Evolutionary conservation across 768 basidiomycete genomes (phyloP), one percentile per base, ranked within the genome.

Genomic region (Rhizopogon salebrosus): DNA sequence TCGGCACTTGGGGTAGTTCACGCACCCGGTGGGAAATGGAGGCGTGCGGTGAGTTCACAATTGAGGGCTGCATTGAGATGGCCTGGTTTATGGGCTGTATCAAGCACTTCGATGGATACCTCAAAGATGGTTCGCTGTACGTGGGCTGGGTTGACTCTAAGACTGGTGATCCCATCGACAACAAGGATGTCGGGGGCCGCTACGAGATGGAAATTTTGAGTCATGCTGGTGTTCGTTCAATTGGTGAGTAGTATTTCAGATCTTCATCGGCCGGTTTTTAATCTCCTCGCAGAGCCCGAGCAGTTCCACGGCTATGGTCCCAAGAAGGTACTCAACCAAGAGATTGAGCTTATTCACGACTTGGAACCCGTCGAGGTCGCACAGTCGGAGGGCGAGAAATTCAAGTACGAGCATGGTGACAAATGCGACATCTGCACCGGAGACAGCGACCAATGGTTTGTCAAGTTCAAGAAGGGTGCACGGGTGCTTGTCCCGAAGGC

Each of bases 11-110:
- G 95, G 97, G 97, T 59, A 94, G 92, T 64, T 89, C 95, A 14
- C 85, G 97, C 54, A 99, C 97, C 2, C 84, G 97, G 54, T 99
- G 97, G 97, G 97, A 99, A 75, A 98, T 99, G 94, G 97, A 99
- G 67, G 95, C 94, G 41, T 80, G 84, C 41, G 95, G 97, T n/a
- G 86, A 95, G 64, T 88, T 98, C 70, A 94, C 95, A 1, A 95
- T 98, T 61, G 89, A 97, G 69, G 97, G 97, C 18, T 92, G 92
- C 64, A 97, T 99, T 63, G 97, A 99, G 75, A 95, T 99, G 90
- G 95, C 95, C 3, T 99, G 95, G 95, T 86, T 98, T 71, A 98
- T 95, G 92, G 95, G 97, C 38, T 84, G 82, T 73, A 97, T 98
- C 81, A 97, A 95, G 70, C 94, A 99, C 76, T 95, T 98, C 70